Percentiles rank a stretch among this genome's conserved stretches.
phyloP scores from a whole-genome alignment of 345 rosid species.

The Syzygium oleosum region DNA sequence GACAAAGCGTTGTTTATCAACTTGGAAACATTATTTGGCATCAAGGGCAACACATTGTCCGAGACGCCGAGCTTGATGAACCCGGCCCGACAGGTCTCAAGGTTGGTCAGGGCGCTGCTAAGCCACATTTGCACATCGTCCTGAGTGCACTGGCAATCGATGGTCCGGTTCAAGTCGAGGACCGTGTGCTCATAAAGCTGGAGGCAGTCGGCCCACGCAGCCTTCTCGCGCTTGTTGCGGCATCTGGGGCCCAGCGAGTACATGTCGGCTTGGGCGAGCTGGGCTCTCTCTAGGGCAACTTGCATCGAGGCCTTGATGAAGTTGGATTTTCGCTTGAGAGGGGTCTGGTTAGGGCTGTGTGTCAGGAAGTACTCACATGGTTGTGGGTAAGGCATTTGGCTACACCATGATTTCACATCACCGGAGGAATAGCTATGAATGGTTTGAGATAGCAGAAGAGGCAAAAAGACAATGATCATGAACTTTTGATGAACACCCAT shows the following conservation, averaged over 20 bases:
- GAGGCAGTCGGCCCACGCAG: conserved; percentile 40
- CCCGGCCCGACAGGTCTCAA: conserved; percentile 67
- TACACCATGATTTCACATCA: conserved; percentile 20
- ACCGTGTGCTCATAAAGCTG: conserved; percentile 44
- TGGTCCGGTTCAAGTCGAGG: conserved; percentile 43
- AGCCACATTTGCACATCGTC: conserved; percentile 79
- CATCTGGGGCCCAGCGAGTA: conserved; percentile 44
- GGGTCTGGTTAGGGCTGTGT: conserved; percentile 1
- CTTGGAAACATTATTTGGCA: conserved; percentile 55
- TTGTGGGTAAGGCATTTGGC: conserved; percentile 18
- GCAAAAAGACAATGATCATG: conserved; percentile 11
- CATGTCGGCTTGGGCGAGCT: conserved; percentile 29
- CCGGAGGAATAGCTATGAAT: conserved; percentile 23
- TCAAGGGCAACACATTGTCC: conserved; percentile 29
- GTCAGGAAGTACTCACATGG: conserved; percentile 2
- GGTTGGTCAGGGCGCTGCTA: conserved; percentile 76
- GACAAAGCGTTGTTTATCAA: conserved; percentile 55
- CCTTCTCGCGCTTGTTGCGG: conserved; percentile 41
- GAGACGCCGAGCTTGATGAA: conserved; percentile 59
- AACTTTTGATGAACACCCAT: conserved; percentile 31
- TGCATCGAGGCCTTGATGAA: conserved; percentile 1
- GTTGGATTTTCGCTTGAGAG: conserved; percentile 8
- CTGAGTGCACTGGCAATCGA: conserved; percentile 38
- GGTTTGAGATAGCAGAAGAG: conserved; percentile 15
- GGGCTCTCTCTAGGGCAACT: conserved; percentile 42